Conservation (phyloP, 306 rosid species). For the Pyrus bretschneideri region DNA sequence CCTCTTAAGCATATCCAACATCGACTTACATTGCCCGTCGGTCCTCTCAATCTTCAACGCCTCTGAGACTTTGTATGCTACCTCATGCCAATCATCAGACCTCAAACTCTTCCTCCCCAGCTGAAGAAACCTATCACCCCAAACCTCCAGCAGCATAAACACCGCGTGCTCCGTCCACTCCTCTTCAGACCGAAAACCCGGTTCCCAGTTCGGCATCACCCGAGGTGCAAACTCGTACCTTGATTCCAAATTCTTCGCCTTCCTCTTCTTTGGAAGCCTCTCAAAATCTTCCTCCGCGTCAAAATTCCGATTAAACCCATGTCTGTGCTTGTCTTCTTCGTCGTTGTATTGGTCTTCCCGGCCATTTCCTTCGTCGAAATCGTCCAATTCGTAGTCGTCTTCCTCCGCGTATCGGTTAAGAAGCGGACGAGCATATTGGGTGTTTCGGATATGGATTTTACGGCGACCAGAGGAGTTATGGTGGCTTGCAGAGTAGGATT, state of each 20-base stretch:
- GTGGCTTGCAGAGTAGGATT: constrained; percentile 29
- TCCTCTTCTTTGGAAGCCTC: constrained; percentile 52
- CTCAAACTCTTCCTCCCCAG: constrained; percentile 79
- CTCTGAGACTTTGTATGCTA: constrained; percentile 63
- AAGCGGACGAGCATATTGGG: constrained; percentile 27
- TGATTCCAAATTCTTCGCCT: constrained; percentile 30
- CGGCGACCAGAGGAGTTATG: constrained; percentile 37
- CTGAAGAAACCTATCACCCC: constrained; percentile 74
- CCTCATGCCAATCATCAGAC: constrained; percentile 71
- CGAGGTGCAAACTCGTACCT: constrained; percentile 45
- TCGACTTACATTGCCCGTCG: constrained; percentile 45
- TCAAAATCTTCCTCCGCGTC: constrained; percentile 26
- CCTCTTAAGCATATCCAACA: constrained; percentile 55
- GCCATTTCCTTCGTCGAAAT: constrained; percentile 17
- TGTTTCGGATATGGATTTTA: constrained; percentile 28
- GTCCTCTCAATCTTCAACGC: constrained; percentile 36
- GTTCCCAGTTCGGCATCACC: constrained; percentile 17
- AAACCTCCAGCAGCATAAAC: constrained; percentile 58
- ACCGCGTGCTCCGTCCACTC: constrained; percentile 64
- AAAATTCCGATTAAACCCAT: constrained; percentile 20
- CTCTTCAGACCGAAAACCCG: constrained; percentile 7
- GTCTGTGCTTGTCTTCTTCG: constrained; percentile 8
- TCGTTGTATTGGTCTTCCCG: constrained; percentile 6
- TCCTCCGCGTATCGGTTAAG: constrained; percentile 26
- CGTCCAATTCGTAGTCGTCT: constrained; percentile 25